A percentile compares a stretch with the other conserved stretches of the same genome.
These are phyloP conservation scores for Pseudogymnoascus sp. DNA, from an alignment of 2,329 filamentous ascomycete genomes.

Conservation along the genomic window DNA sequence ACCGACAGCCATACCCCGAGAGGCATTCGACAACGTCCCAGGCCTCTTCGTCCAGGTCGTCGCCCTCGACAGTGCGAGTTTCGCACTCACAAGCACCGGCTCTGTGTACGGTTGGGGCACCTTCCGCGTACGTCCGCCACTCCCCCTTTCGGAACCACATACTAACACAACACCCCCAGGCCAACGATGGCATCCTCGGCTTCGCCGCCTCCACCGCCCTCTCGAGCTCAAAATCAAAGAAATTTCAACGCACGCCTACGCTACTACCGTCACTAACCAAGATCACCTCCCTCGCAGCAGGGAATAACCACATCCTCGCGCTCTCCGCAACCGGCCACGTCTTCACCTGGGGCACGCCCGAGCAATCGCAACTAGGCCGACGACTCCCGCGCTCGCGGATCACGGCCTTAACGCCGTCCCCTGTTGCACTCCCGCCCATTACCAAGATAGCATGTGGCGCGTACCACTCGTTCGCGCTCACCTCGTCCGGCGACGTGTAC, in stretches of 20 bases:
- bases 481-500: slow-evolving; percentile 62
- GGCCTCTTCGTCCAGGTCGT: slow-evolving; percentile 37
- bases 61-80: slow-evolving; percentile 67
- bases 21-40: slow-evolving; percentile 41
- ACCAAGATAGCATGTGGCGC: slow-evolving; percentile 50
- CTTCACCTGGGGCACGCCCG: slow-evolving; percentile 57
- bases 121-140: slow-evolving; percentile 54
- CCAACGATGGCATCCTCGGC: background rate
- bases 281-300: slow-evolving; percentile 46
- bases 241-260: slow-evolving; percentile 31
- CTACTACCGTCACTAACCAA: slow-evolving; percentile 52
- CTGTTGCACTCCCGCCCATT: slow-evolving; percentile 29
- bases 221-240: background rate
- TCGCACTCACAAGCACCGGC: slow-evolving; percentile 70
- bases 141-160: no score
- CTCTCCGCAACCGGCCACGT: slow-evolving; percentile 52
- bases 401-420: slow-evolving; percentile 23
- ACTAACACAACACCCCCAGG: background rate
- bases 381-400: slow-evolving; percentile 23
- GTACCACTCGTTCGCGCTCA: slow-evolving; percentile 75
- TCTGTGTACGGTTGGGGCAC: slow-evolving; percentile 78
- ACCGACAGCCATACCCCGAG: slow-evolving; percentile 52
- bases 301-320: slow-evolving; percentile 52
- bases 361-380: slow-evolving; percentile 62
- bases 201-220: background rate